phyloP scores from a whole-genome alignment of 1,139 yeast species.

The Spencermartinsiella ligniputridi region DNA sequence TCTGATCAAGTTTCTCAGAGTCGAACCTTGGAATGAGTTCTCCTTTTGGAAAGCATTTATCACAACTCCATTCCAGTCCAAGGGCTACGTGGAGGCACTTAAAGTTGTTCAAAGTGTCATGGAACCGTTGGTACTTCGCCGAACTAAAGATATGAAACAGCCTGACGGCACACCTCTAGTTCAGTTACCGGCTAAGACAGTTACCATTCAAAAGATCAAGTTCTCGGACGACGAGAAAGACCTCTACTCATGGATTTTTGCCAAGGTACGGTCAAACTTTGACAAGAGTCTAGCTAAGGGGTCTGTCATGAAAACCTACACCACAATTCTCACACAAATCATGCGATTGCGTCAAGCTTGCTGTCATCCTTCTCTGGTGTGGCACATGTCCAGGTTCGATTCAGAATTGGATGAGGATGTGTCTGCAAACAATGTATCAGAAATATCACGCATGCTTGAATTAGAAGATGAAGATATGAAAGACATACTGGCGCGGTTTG shows the following conservation, averaged over 20 bases:
- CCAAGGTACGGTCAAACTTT: constrained; percentile 65
- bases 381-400: constrained; percentile 32
- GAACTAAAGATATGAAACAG: constrained; percentile 84
- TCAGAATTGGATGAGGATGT: constrained; percentile 15
- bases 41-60: constrained; percentile 88
- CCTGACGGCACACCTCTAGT: constrained; percentile 72
- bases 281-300: constrained; percentile 61
- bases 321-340: constrained; percentile 79
- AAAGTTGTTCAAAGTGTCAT: constrained; percentile 79
- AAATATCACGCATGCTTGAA: constrained; percentile 13
- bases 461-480: constrained; percentile 24
- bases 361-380: constrained; percentile 70
- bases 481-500: constrained; percentile 22
- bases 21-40: constrained; percentile 88
- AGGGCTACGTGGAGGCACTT: constrained; percentile 64
- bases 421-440: constrained; percentile 9
- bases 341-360: constrained; percentile 82
- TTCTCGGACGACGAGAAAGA: constrained; percentile 63
- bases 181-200: constrained; percentile 69
- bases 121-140: constrained; percentile 75
- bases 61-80: constrained; percentile 75
- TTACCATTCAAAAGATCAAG: constrained; percentile 60
- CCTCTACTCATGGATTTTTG: constrained; percentile 66
- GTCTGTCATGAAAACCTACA: constrained; percentile 64
- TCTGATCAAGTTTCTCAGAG: constrained; percentile 62